Evolutionary conservation across 2,329 filamentous ascomycete genomes (phyloP).

Genomic region (Xylaria sp.): DNA sequence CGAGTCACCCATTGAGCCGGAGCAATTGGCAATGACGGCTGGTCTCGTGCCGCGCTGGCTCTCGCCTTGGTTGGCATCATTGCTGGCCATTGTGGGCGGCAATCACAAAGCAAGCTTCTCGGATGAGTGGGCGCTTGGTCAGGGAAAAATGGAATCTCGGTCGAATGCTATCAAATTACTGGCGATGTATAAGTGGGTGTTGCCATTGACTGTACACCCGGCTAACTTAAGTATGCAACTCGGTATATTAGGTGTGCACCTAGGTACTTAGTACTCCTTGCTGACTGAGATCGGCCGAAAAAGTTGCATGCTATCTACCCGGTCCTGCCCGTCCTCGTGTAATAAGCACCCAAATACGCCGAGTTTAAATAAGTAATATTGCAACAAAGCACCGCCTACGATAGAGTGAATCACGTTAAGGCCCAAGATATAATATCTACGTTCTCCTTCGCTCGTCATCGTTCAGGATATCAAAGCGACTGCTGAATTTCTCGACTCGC

Average conservation of each 20-base stretch:
- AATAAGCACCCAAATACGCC: background rate
- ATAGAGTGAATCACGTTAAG: background rate
- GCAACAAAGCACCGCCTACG: background rate
- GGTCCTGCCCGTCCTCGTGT: background rate
- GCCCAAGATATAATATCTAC: background rate
- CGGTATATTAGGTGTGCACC: background rate
- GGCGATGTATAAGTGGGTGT: background rate
- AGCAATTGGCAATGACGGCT: conserved; percentile 7
- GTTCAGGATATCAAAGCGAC: background rate
- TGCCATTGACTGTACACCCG: background rate
- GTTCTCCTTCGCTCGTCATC: background rate
- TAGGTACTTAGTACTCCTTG: background rate
- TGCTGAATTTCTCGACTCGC: background rate
- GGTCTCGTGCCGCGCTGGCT: background rate
- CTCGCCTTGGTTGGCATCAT: background rate
- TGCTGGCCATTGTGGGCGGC: background rate
- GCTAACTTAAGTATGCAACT: background rate
- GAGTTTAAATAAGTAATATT: background rate
- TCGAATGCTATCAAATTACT: background rate
- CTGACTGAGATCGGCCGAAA: conserved; percentile 2
- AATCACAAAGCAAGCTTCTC: background rate
- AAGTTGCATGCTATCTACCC: background rate
- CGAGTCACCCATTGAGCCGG: conserved; percentile 6
- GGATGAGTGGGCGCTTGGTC: background rate
- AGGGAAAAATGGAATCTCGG: background rate